Evolutionary conservation across 2,329 filamentous ascomycete genomes (phyloP), one percentile per base, ranked within the genome.

Genomic region (Beauveria medogensis): DNA sequence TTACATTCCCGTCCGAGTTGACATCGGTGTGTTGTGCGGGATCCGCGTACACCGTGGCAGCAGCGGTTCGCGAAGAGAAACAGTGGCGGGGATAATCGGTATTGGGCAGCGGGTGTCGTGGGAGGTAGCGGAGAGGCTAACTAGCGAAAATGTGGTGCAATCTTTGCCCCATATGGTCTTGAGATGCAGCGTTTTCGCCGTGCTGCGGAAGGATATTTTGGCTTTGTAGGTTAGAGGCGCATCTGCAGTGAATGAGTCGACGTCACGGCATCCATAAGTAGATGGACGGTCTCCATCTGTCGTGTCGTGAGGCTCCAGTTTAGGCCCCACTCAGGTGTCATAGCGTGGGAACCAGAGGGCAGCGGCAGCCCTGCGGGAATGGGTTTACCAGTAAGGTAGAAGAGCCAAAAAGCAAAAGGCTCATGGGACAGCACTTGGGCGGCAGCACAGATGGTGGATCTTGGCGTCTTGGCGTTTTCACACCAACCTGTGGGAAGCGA

Each of bases 301-400:
- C 46, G 44, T 52, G n/a, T 61, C 50, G 40, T 46, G 41, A 56
- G 37, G 59, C 46, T 62, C 60, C 60, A 62, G 54, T 57, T 53
- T 58, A 46, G 24, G 58, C 48, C 34, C 58, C 58, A 60, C 41
- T 20, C 34, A 34, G 37, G 59, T 52, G 59, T 61, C 59, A 61
- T 57, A 62, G 60, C 60, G 60, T 54, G 54, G 26, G 48, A 62
- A 58, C 22, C 12, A 48, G 34, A 43, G 18, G 55, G 20, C 5
- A 43, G 14, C 18, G 41, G 41, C 28, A 60, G 57, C 57, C 50
- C 50, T 52, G 40, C 48, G 20, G 26, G 53, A 51, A 43, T 47
- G 34, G 30, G 10, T 37, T 37, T 37, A 37, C 34, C 34, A 37
- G 30, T 12, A 22, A 2, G 22, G 22, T 24, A 24, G 24, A 34